Base-by-base conservation (phyloP, 2,329 filamentous ascomycete genomes). In the Botrytis tulipae region DNA sequence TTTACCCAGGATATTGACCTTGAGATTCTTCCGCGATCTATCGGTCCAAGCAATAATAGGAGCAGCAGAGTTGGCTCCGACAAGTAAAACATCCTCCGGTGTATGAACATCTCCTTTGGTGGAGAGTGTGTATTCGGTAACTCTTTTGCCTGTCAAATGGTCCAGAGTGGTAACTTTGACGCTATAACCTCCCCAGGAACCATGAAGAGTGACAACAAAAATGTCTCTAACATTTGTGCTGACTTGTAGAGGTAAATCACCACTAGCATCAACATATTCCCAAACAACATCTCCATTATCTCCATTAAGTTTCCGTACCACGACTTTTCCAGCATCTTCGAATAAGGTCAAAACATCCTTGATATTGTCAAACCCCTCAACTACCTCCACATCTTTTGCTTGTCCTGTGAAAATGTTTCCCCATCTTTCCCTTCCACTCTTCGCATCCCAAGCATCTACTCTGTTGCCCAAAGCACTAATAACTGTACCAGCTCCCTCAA, bases 361-460 rank as follows among this genome's bases (percentile, higher is more conserved):
- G 76, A 86, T 83, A 75, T 84, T 85, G 51, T 82, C 81, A 68
- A 81, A 81, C 37, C 89, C 89, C 80, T 93, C 84, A 82, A 95
- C 85, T 51, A 95, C 89, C 84, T 96, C 94, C 72, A 97, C 82
- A 81, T 93, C 93, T 80, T 87, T 88, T 29, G 92, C 85, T 61
- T 81, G 80, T 32, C 87, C 91, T 10, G 82, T 80, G 73, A 93
- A 89, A 66, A 86, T 84, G 60, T 87, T 86, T 73, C 89, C 89
- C 94, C 96, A 99, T 54, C 90, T 86, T 76, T 93, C 88, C 79
- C 92, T 90, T 42, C 96, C 96, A 78, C 91, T 93, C 67, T 92
- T 85, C 51, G 94, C 93, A 83, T 93, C 92, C 95, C 95, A 98
- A 22, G 92, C 89, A 71, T 92, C 88, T 42, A 98, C 89, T 67